A percentile compares a stretch with the other conserved stretches of the same genome.
Evolutionary conservation across 2,329 filamentous ascomycete genomes (phyloP).

Genomic region (Arthroderma uncinatum): DNA sequence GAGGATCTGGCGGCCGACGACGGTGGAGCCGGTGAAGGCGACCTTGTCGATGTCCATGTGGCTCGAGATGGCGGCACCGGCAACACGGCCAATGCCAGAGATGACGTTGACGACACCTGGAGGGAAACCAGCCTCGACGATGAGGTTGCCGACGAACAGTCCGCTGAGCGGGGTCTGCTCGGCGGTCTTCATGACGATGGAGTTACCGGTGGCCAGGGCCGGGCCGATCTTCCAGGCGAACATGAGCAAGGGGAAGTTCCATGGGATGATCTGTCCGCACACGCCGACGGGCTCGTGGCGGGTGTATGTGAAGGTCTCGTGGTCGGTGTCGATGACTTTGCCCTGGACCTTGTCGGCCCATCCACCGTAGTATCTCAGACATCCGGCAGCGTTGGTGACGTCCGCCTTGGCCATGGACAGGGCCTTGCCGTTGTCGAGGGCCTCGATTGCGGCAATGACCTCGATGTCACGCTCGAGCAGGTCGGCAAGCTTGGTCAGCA

Average conservation of each 20-base stretch:
- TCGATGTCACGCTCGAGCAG: slow-evolving; percentile 68
- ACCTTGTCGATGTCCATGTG: slow-evolving; percentile 57
- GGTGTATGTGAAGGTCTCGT: slow-evolving; percentile 77
- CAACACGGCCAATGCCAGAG: slow-evolving; percentile 66
- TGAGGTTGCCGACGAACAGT: slow-evolving; percentile 43
- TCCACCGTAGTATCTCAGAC: slow-evolving; percentile 76
- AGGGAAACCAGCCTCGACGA: slow-evolving; percentile 52
- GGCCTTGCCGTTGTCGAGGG: slow-evolving; percentile 49
- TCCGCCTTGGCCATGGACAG: slow-evolving; percentile 52
- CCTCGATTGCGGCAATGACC: slow-evolving; percentile 68
- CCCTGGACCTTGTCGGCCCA: slow-evolving; percentile 94
- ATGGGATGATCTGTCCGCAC: slow-evolving; percentile 81
- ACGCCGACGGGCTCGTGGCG: slow-evolving; percentile 67
- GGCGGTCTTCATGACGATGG: slow-evolving; percentile 53
- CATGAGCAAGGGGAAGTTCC: slow-evolving; percentile 84
- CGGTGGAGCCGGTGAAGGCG: slow-evolving; percentile 52
- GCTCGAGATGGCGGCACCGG: slow-evolving; percentile 55
- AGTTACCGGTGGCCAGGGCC: slow-evolving; percentile 52
- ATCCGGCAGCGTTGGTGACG: slow-evolving; percentile 55
- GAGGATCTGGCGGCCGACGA: slow-evolving; percentile 50
- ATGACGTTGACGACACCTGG: slow-evolving; percentile 52
- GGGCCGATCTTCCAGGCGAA: slow-evolving; percentile 77
- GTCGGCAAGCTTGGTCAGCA: slow-evolving; percentile 66
- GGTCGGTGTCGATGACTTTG: slow-evolving; percentile 69
- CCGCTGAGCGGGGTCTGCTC: slow-evolving; percentile 61